Evolutionary conservation across 495 filamentous ascomycete genomes (phyloP), one percentile per base, ranked within the genome.

Genomic region (Penicillium herquei): DNA sequence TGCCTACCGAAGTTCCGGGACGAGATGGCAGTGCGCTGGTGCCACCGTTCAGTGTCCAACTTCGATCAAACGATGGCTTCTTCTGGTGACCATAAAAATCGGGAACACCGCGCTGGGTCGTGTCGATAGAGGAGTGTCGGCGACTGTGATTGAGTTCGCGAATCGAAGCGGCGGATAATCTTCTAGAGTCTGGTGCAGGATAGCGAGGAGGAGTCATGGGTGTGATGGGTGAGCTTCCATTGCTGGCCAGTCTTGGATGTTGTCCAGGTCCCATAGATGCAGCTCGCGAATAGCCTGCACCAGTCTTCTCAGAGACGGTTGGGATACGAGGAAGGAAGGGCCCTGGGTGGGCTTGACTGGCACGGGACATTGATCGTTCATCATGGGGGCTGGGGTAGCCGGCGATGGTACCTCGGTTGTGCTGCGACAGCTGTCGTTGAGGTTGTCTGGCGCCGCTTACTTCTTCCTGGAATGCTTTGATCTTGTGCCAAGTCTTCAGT

Each of bases 401-500:
- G 8, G 69, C 64, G 12, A 62, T 54, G 4, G 73, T 73, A 32
- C 68, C 68, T 48, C 70, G 58, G 13, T 55, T 8, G 31, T 39
- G 21, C 14, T 43, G 39, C 32, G 52, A 60, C 44, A 48, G 51
- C 39, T 55, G 57, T 34, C 59, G 58, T 26, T 59, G 21, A 26
- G 35, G 58, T 11, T 44, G 51, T 14, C 64, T 65, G 35, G 71
- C 55, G 37, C 72, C 71, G 58, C 82, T 80, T 49, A 92, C 85
- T 64, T 96, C 88, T 64, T 96, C 86, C 69, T 97, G 92, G 58
- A 97, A 80, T 3, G 81, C 76, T 69, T 92, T 93, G 62, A 97
- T 89, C 66, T 91, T 93, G 65, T 95, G 88, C 92, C 92, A 99
- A n/a, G 88, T 95, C 64, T 91, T 94, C 66, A 94, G 76, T 63